These are phyloP conservation scores for Xylaria longipes DNA, from an alignment of 495 filamentous ascomycete species.

Conservation along the genomic window DNA sequence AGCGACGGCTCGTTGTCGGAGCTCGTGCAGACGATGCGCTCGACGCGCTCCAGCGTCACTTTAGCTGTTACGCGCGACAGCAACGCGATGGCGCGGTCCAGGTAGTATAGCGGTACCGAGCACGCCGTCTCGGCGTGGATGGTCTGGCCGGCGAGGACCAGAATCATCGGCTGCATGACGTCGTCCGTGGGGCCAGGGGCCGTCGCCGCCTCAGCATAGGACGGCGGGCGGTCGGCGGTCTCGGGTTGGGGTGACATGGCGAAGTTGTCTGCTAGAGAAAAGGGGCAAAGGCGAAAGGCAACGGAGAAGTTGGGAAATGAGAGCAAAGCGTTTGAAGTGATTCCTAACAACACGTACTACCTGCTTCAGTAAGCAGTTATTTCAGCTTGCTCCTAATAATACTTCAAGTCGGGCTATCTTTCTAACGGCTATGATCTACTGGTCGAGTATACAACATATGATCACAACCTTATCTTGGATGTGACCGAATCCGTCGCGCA, in stretches of 20 bases:
- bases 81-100: constrained; percentile 16
- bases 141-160: constrained; percentile 35
- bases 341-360: no score
- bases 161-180: constrained; percentile 61
- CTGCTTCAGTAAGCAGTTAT: no score
- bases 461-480: no score
- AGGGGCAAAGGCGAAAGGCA: not conserved
- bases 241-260: not conserved
- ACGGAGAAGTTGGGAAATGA: not conserved
- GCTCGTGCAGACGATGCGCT: constrained; percentile 17
- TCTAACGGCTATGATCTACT: no score
- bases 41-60: constrained; percentile 22
- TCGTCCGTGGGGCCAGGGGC: constrained; percentile 19
- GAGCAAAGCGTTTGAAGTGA: no score
- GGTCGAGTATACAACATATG: no score
- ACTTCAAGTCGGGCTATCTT: no score
- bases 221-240: constrained; percentile 4
- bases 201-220: constrained; percentile 2
- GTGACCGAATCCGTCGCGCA: no score
- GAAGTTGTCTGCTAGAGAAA: not conserved
- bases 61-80: constrained; percentile 2
- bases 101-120: constrained; percentile 14
- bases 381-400: no score
- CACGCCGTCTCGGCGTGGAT: constrained; percentile 17
- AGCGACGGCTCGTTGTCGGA: constrained; percentile 16